Conservation (phyloP, 2,329 filamentous ascomycete genomes). For the Penicillium sp. region DNA sequence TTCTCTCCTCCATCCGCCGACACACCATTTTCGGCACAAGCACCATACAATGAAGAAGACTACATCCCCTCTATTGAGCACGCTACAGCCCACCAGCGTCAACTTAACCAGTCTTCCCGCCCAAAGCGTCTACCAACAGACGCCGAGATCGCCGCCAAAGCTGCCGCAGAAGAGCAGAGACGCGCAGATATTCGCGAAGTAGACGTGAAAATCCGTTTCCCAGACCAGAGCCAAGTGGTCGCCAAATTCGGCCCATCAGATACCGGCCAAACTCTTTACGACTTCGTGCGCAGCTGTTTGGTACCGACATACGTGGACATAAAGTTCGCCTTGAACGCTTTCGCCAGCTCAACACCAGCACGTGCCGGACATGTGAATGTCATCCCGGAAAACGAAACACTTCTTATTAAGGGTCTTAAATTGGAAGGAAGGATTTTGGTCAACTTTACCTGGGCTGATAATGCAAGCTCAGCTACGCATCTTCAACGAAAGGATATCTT, state of each 20-base stretch:
- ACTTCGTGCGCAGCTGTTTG: conserved; percentile 72
- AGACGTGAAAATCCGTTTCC: conserved; percentile 79
- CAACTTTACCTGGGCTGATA: conserved; percentile 72
- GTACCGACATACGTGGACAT: conserved; percentile 55
- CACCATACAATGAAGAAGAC: conserved; percentile 68
- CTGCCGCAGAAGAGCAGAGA: conserved; percentile 64
- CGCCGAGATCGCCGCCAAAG: conserved; percentile 72
- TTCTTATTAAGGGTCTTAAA: conserved; percentile 70
- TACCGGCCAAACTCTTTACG: conserved; percentile 71
- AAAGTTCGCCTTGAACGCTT: conserved; percentile 70
- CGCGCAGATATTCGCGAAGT: conserved; percentile 67
- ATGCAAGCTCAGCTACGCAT: conserved; percentile 57
- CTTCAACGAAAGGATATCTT: conserved; percentile 56
- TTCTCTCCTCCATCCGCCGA: conserved; percentile 74
- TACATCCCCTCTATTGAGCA: conserved; percentile 82
- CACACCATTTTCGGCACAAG: conserved; percentile 73
- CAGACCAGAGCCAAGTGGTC: conserved; percentile 77
- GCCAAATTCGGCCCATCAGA: conserved; percentile 68
- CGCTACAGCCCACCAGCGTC: conserved; percentile 73
- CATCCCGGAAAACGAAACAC: conserved; percentile 43
- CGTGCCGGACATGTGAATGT: conserved; percentile 23
- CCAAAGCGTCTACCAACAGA: conserved; percentile 82
- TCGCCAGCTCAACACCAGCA: conserved; percentile 33
- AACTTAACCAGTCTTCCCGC: conserved; percentile 72
- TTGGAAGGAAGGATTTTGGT: conserved; percentile 71